Evolutionary conservation across 1,139 yeast species (phyloP).

Genomic region (Geotrichum fermentans): DNA sequence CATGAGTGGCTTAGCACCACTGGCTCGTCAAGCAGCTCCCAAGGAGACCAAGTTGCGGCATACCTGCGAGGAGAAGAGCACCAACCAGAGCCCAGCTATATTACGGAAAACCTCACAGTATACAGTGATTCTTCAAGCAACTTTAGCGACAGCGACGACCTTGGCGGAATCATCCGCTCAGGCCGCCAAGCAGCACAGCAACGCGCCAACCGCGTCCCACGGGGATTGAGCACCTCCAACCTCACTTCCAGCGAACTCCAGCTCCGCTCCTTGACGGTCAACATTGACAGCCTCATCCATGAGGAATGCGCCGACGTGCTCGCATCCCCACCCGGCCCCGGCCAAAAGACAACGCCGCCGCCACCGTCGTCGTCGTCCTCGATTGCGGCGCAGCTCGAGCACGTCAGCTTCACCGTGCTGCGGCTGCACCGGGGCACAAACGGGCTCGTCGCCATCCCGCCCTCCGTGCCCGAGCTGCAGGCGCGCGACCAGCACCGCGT

Average conservation of each 20-base stretch:
- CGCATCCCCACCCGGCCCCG: not conserved
- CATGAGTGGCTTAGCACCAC: slow-evolving; percentile 1
- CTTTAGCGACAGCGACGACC: slow-evolving; percentile 2
- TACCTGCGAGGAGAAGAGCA: too few relatives aligned
- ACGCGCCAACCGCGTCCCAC: not conserved
- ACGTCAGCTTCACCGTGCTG: slow-evolving; percentile 7
- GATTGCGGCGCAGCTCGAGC: slow-evolving; percentile 5
- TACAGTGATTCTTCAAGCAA: not conserved
- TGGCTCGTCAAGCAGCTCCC: not conserved
- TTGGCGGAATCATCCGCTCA: not conserved
- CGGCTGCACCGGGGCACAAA: slow-evolving; percentile 9
- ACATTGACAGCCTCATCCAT: slow-evolving; percentile 15
- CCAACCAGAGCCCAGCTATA: not conserved
- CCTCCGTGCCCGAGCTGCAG: not conserved
- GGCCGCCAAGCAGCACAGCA: not conserved
- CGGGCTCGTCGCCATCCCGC: slow-evolving; percentile 7
- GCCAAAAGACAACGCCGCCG: not conserved
- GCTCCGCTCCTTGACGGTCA: slow-evolving; percentile 13
- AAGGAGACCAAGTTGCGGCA: not conserved
- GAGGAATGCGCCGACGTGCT: slow-evolving; percentile 9
- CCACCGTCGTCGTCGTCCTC: not conserved
- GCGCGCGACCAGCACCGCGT: slow-evolving; percentile 15
- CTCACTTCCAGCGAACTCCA: slow-evolving; percentile 11
- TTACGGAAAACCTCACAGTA: not conserved
- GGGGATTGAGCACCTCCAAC: not conserved